Base-by-base conservation (phyloP, 306 rosid genomes). In the Cotoneaster glaucophyllus region DNA sequence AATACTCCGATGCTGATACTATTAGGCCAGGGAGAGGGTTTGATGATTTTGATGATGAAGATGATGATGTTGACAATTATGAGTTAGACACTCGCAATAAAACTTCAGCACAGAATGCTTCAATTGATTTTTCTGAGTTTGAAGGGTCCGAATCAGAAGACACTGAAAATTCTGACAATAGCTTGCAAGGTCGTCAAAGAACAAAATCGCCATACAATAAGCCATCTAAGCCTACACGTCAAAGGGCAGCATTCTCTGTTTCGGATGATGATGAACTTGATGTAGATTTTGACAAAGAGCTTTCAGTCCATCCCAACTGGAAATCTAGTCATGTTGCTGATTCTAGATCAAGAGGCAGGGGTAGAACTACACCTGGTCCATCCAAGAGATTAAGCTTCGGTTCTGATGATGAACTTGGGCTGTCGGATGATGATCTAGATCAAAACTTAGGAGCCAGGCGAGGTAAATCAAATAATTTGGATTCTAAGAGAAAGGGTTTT, bases 21-120 rank as follows among this genome's bases (percentile, higher is more conserved):
- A 4, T 81, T 69, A 82, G 85, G 78, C 88, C 93, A 64, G 75
- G 89, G 22, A 54, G 74, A n/a, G 98, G 98, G 73, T 92, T 95
- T 88, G 92, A 95, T 82, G 98, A 95, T 87, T 92, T 92, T 85
- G 91, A 87, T 24, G 98, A 94, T 75, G 96, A 90, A 70, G 90
- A 84, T 72, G 97, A 90, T 79, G 96, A 90, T 84, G 79, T 95
- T 73, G 98, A 95, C 87, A 89, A 88, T 83, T 95, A 92, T 1
- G 98, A 92, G 79, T 61, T 89, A 37, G 98, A 92, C 80, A 78
- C 85, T 76, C 72, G 74, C 37, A 77, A 66, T 67, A 81, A 72
- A 64, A 84, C 80, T 77, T 48, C 89, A 41, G 86, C 84, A 80
- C 77, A 34, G 56, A 82, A 81, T 74, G 73, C 85, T 74, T 79